Percentiles rank a stretch among this genome's conserved stretches.
phyloP scores from a whole-genome alignment of 441 rosid genomes.

The Corymbia citriodora region DNA sequence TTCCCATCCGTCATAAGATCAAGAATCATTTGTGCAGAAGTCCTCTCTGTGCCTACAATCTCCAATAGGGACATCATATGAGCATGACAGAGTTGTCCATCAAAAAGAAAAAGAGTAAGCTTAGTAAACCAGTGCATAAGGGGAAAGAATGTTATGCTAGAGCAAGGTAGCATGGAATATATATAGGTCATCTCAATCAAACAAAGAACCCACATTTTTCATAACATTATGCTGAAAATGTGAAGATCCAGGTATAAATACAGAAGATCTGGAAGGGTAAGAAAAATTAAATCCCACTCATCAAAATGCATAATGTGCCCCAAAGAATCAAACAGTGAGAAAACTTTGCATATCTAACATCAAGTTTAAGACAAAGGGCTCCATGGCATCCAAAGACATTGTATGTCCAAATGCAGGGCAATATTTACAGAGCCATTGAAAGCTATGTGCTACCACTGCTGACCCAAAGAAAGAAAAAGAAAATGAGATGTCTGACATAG shows the following conservation, averaged over 20 bases:
- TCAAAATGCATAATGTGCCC: not conserved
- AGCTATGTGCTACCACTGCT: not conserved
- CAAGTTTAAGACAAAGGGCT: not conserved
- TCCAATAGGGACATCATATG: slow-evolving; percentile 97
- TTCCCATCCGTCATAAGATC: too few relatives aligned
- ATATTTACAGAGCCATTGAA: not conserved
- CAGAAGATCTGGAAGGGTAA: not conserved
- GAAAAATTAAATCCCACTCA: not conserved
- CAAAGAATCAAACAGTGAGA: not conserved
- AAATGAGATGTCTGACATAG: not conserved
- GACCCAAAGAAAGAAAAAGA: not conserved
- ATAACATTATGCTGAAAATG: not conserved
- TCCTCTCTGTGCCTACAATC: slow-evolving; percentile 78
- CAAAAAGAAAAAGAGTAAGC: not conserved
- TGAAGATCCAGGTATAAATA: not conserved
- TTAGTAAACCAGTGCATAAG: not conserved
- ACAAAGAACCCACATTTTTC: not conserved
- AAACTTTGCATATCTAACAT: not conserved
- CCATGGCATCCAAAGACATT: not conserved
- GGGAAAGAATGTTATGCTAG: not conserved
- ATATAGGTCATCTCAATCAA: not conserved
- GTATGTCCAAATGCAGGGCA: not conserved
- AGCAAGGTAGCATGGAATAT: not conserved
- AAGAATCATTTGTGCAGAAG: too few relatives aligned
- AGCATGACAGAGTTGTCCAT: slow-evolving; percentile 55